Evolutionary conservation across 2,329 filamentous ascomycete genomes (phyloP), one percentile per base, ranked within the genome.

Genomic region (Stachybotrys echinatus): DNA sequence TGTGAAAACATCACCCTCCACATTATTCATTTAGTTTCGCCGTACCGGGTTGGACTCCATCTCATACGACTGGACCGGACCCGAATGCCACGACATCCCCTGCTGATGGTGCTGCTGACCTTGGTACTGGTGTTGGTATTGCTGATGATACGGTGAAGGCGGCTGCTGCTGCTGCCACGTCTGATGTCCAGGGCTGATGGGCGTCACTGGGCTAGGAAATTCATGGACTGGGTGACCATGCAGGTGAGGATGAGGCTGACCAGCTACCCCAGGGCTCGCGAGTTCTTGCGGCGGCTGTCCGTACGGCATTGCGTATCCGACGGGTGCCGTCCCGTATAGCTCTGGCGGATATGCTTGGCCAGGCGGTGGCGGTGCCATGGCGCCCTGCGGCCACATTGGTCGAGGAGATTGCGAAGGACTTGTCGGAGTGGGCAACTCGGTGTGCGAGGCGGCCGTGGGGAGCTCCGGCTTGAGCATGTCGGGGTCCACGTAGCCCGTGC

Each of bases 61-160:
- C 46, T 72, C 65, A 44, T 66, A 67, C 8, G 58, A 53, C 20
- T 66, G 60, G 23, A 68, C 61, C 2, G 67, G 68, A 4, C 69
- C 69, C 1, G 69, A 60, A 45, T 70, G 65, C 62, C 64, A 73
- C 3, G 61, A 58, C 44, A 60, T 52, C 1, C 49, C 54, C 2
- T 57, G 54, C 19, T 54, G 50, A n/a, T 55, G 49, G 8, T 50
- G 43, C 3, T 61, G 53, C 6, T 44, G 38, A 21, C 31, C 31
- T 37, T 8, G 38, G 38, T 34, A 5, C 27, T 34, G 27, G 27
- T 34, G 3, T 34, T 34, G 27, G 14, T 34, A 34, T 3, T 34
- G 10, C 27, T 34, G 27, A 8, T 5, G 27, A 34, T 34, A 34
- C 27, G 27, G 27, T 14, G 27, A 34, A 34, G 27, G 27, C 27